Evolutionary conservation across 129 eudicot species (phyloP).

Genomic region (Helianthus annuus): DNA sequence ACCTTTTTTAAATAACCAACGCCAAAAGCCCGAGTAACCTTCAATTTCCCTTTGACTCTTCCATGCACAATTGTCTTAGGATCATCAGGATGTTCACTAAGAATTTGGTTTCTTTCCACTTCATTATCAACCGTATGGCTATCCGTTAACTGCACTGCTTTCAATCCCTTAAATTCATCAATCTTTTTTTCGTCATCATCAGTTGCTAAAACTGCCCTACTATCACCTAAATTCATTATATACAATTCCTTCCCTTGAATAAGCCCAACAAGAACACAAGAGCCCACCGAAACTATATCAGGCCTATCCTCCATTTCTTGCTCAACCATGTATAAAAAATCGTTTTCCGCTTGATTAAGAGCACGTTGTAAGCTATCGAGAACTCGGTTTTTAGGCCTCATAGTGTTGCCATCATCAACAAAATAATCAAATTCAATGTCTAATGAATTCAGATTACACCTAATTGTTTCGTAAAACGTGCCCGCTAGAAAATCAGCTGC

Average conservation of each 20-base stretch:
- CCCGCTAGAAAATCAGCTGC: constrained; percentile 98
- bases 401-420: constrained; percentile 25
- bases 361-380: constrained; percentile 80
- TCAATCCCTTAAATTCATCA: constrained; percentile 35
- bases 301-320: constrained; percentile 99
- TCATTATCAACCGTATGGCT: constrained; percentile 88
- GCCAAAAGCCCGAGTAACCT: constrained; percentile 97
- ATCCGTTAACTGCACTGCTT: constrained; percentile 76
- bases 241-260: constrained; percentile 80
- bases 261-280: constrained; percentile 84
- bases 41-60: constrained; percentile 89
- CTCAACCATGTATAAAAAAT: constrained; percentile 93
- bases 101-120: constrained; percentile 62
- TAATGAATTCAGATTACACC: constrained; percentile 63
- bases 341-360: constrained; percentile 78
- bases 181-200: constrained; percentile 33
- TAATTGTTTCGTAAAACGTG: constrained; percentile 77
- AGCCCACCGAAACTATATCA: constrained; percentile 89
- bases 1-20: constrained; percentile 99
- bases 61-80: constrained; percentile 67
- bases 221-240: constrained; percentile 82
- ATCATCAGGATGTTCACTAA: constrained; percentile 80
- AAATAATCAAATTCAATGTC: constrained; percentile 55
- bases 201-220: constrained; percentile 87
- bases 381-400: constrained; percentile 51